These are phyloP conservation scores for Cystoderma amianthinum DNA, from an alignment of 768 basidiomycete genomes.

Conservation along the genomic window DNA sequence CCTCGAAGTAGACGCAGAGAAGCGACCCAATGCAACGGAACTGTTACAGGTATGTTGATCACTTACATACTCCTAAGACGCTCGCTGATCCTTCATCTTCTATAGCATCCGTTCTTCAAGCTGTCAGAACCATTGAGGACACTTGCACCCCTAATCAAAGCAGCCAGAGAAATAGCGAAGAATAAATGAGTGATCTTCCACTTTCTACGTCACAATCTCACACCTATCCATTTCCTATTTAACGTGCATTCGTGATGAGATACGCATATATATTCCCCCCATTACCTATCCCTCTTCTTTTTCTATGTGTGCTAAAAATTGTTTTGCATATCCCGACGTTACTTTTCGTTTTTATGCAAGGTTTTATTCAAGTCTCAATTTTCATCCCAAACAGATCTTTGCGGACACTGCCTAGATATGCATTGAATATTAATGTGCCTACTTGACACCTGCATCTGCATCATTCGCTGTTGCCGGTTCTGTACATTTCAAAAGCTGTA, in stretches of 20 bases:
- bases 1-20: conserved; percentile 92
- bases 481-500: no score
- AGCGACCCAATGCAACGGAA: conserved; percentile 80
- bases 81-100: conserved; percentile 4
- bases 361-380: background rate
- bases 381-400: background rate
- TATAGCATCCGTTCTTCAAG: conserved; percentile 83
- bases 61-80: conserved; percentile 1
- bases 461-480: no score
- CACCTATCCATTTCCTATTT: background rate
- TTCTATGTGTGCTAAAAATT: background rate
- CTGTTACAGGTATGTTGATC: conserved; percentile 57
- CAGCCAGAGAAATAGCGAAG: conserved; percentile 83
- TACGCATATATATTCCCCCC: background rate
- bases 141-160: conserved; percentile 85
- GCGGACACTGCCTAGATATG: background rate
- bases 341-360: background rate
- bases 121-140: conserved; percentile 82
- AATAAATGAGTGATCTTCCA: conserved; percentile 24
- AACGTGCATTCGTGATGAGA: background rate
- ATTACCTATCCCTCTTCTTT: background rate
- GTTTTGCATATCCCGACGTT: background rate
- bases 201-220: background rate
- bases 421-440: background rate
- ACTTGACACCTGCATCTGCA: background rate